phyloP scores from a whole-genome alignment of 23 red algal species.

The Gracilaria vermiculophylla region DNA sequence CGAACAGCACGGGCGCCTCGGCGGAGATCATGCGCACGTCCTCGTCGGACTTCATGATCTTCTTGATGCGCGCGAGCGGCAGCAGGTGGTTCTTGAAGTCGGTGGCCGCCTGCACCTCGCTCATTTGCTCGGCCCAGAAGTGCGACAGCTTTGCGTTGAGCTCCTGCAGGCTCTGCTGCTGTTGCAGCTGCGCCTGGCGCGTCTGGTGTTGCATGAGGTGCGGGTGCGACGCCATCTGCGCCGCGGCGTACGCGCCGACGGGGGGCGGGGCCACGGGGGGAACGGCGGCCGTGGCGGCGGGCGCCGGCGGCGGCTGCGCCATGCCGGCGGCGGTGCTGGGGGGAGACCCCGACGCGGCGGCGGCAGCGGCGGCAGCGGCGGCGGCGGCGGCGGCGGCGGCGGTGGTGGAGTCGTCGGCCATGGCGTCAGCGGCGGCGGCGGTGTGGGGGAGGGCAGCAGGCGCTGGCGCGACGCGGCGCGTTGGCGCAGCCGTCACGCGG shows the following conservation, averaged over 20 bases:
- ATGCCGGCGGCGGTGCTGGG: background rate
- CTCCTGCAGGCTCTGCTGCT: conserved; percentile 70
- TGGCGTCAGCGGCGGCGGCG: background rate
- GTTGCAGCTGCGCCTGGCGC: conserved; percentile 53
- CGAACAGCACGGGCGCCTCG: conserved; percentile 96
- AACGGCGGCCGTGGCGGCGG: background rate
- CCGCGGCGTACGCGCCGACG: conserved; percentile 30
- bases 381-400: background rate
- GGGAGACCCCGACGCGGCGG: background rate
- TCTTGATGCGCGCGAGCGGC: conserved; percentile 98
- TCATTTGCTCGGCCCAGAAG: conserved; percentile 86
- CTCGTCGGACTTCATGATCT: conserved; percentile 99
- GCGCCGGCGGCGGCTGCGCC: background rate
- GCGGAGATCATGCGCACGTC: conserved; percentile 99
- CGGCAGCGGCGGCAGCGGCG: background rate
- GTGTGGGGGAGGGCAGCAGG: background rate
- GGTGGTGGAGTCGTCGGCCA: conserved; percentile 40
- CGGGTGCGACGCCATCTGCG: conserved; percentile 48
- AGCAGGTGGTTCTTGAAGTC: conserved; percentile 99
- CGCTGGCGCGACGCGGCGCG: too few species aligned
- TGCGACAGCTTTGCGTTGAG: conserved; percentile 70
- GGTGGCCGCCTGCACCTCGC: conserved; percentile 74
- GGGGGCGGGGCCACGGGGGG: conserved; percentile 5
- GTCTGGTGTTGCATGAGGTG: conserved; percentile 62
- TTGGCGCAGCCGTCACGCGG: background rate